These are phyloP conservation scores for Penicillium sp. DNA, from an alignment of 2,329 filamentous ascomycete species.

Conservation along the genomic window DNA sequence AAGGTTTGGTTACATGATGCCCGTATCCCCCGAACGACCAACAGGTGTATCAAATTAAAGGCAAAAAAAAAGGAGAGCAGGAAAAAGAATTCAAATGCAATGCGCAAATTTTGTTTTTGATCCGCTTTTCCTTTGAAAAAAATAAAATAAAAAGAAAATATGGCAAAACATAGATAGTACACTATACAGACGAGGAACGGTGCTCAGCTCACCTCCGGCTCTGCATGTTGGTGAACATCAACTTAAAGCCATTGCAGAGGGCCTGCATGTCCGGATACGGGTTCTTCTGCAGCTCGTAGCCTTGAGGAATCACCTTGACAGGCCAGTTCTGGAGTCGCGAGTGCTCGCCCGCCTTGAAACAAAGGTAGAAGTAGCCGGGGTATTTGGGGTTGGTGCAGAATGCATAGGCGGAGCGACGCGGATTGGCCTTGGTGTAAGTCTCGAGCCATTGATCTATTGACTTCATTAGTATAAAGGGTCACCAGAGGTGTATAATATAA, in stretches of 20 bases:
- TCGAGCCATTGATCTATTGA: slow-evolving; percentile 86
- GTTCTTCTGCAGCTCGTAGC: slow-evolving; percentile 86
- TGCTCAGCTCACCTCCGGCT: slow-evolving; percentile 30
- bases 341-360: slow-evolving; percentile 87
- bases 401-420: slow-evolving; percentile 87
- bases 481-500: slow-evolving; percentile 3
- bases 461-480: slow-evolving; percentile 6
- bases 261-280: slow-evolving; percentile 94
- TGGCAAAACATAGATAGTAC: slow-evolving; percentile 24
- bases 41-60: slow-evolving; percentile 27
- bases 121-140: slow-evolving; percentile 4
- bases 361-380: slow-evolving; percentile 92
- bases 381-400: slow-evolving; percentile 94
- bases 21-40: slow-evolving; percentile 17
- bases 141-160: slow-evolving; percentile 8
- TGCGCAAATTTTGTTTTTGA: slow-evolving; percentile 10
- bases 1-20: slow-evolving; percentile 25
- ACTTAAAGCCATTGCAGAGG: slow-evolving; percentile 95
- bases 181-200: slow-evolving; percentile 23
- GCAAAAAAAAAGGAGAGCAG: background rate
- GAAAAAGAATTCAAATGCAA: slow-evolving; percentile 18
- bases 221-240: slow-evolving; percentile 72
- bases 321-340: slow-evolving; percentile 77
- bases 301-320: slow-evolving; percentile 89
- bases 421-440: slow-evolving; percentile 95